Conservation (phyloP, 192 early-diverging fungal species). For the Umbelopsis isabellina region DNA sequence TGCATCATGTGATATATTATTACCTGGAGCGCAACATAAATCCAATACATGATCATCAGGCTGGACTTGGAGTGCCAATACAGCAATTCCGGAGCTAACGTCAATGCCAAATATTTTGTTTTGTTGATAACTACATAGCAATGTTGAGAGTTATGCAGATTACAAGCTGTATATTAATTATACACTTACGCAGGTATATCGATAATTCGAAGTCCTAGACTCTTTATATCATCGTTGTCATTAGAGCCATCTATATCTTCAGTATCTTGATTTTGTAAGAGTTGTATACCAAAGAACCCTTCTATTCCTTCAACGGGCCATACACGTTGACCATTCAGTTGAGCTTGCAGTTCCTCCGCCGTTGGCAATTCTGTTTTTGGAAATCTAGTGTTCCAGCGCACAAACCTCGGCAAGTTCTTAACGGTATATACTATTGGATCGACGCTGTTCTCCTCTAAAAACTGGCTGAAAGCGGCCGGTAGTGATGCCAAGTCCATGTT, state of each 20-base stretch:
- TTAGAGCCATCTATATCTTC: constrained; percentile 42
- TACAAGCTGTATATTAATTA: constrained; percentile 48
- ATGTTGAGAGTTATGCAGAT: constrained; percentile 52
- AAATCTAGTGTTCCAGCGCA: constrained; percentile 63
- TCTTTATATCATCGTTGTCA: not conserved
- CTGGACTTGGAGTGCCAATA: constrained; percentile 70
- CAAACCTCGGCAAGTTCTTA: constrained; percentile 70
- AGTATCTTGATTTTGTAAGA: constrained; percentile 47
- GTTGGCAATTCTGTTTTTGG: constrained; percentile 38
- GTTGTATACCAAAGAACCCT: constrained; percentile 58
- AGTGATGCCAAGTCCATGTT: constrained; percentile 34
- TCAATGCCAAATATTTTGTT: constrained; percentile 63
- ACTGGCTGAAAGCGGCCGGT: constrained; percentile 67
- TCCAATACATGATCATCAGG: constrained; percentile 86
- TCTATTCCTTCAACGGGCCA: constrained; percentile 52
- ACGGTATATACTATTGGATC: constrained; percentile 64
- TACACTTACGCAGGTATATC: constrained; percentile 6
- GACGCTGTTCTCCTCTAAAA: constrained; percentile 74
- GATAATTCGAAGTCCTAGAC: constrained; percentile 1
- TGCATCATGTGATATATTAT: not conserved
- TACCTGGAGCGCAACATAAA: constrained; percentile 59
- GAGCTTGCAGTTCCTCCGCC: constrained; percentile 42
- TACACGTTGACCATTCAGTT: constrained; percentile 54
- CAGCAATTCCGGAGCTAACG: constrained; percentile 85
- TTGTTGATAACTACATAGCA: constrained; percentile 30